Percentiles rank a stretch among this genome's conserved stretches.
Evolutionary conservation across 2,329 filamentous ascomycete species (phyloP).

Genomic region (Penicillium sp.): DNA sequence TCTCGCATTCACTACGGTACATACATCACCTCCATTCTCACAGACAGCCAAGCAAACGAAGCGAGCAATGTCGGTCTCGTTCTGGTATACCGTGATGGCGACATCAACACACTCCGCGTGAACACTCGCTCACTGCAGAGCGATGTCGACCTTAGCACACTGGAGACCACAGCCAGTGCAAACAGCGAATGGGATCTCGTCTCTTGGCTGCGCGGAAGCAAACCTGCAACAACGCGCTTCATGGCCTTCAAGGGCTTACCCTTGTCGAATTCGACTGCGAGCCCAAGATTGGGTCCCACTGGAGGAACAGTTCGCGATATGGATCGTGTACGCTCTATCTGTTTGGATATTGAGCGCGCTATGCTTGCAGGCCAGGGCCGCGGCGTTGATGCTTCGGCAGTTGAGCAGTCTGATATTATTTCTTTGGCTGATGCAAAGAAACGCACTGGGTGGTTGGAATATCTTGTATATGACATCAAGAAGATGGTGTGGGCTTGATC

Average conservation of each 20-base stretch:
- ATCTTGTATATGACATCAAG: slow-evolving; percentile 86
- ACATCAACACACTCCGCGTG: slow-evolving; percentile 71
- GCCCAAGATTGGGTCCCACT: slow-evolving; percentile 19
- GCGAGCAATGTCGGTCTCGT: slow-evolving; percentile 81
- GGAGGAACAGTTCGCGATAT: slow-evolving; percentile 44
- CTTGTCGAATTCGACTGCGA: slow-evolving; percentile 32
- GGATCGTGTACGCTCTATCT: slow-evolving; percentile 65
- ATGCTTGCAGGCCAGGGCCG: slow-evolving; percentile 53
- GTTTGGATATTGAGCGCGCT: slow-evolving; percentile 73
- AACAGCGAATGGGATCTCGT: slow-evolving; percentile 44
- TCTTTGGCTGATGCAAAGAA: slow-evolving; percentile 80
- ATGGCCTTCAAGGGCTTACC: slow-evolving; percentile 49
- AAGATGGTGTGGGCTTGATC: slow-evolving; percentile 77
- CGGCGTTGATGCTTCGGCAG: slow-evolving; percentile 41
- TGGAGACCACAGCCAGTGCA: slow-evolving; percentile 29
- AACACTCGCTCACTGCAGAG: slow-evolving; percentile 78
- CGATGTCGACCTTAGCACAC: slow-evolving; percentile 53
- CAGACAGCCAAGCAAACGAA: slow-evolving; percentile 74
- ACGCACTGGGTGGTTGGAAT: slow-evolving; percentile 83
- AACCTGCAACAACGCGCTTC: slow-evolving; percentile 35
- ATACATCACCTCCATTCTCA: slow-evolving; percentile 88
- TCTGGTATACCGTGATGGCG: slow-evolving; percentile 72
- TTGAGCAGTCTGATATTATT: slow-evolving; percentile 72
- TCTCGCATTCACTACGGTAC: slow-evolving; percentile 74
- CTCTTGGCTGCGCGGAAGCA: slow-evolving; percentile 42